Evolutionary conservation across 106 monocot genomes (phyloP), one percentile per base, ranked within the genome.

Genomic region (Triglochin maritima): DNA sequence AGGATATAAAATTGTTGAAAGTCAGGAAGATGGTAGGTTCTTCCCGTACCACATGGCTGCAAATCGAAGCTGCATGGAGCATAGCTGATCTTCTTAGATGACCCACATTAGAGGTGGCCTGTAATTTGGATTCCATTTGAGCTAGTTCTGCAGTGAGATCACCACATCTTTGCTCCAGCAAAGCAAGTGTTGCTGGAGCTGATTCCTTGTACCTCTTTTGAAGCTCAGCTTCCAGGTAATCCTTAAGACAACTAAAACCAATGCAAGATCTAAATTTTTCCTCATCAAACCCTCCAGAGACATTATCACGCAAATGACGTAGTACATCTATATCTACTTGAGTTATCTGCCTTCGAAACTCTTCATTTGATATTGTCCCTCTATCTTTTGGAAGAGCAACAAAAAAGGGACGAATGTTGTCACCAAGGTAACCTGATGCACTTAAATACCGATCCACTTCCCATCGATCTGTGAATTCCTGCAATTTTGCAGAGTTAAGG

Each of bases 371-470:
- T 13, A 99, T 52, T 14, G 79, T 75, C 4, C 86, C 92, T 6
- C 98, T 69, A 50, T 99, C 98, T 66, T 99, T 99, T 9, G 98
- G 98, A n/a, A 99, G 79, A 63, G 98, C 98, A 9, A 99, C 98
- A 69, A 92, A 99, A 68, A 78, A 99, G 13, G 98, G 98, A 70
- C 77, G 86, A 57, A 74, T 80, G 60, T 83, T 99, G 45, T 99
- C 98, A 55, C 98, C 98, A 69, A 99, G 92, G 60, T 86, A 99
- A 59, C 92, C 98, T 58, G 84, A 81, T 44, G 98, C 98, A 73
- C 88, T 89, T n/a, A 99, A 74, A 70, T 89, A 99, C 29, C 71
- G 67, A 74, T 99, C 98, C 55, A 99, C 92, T 76, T 99, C 98
- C 98, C 98, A 99, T 4, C 79, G 54, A 64, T 99, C 98, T 49